Evolutionary conservation across 768 basidiomycete species (phyloP).

Genomic region (Psilocybe cubensis): DNA sequence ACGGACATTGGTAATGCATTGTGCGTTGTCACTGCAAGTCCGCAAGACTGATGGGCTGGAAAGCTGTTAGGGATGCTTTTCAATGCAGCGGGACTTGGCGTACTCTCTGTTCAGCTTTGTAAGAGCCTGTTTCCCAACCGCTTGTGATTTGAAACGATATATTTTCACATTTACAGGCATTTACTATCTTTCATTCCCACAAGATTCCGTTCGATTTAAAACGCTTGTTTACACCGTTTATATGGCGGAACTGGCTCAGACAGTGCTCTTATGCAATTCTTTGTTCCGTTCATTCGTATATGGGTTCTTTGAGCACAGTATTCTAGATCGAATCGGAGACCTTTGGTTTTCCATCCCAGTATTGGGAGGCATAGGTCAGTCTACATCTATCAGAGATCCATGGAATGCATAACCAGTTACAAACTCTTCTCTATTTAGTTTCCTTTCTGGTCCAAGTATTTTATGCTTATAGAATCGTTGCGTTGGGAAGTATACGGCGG

Average conservation of each 20-base stretch:
- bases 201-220: constrained; percentile 1
- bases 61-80: constrained; percentile 1
- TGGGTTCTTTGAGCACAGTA: background rate
- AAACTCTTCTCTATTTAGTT: background rate
- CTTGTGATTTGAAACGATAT: background rate
- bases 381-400: background rate
- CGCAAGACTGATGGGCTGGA: background rate
- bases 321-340: background rate
- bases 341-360: constrained; percentile 5
- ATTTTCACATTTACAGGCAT: background rate
- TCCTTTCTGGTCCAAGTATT: constrained; percentile 2
- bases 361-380: constrained; percentile 5
- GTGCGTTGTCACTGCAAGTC: background rate
- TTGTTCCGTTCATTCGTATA: background rate
- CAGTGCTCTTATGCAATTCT: background rate
- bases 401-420: background rate
- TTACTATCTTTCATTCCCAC: constrained; percentile 6
- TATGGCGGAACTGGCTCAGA: constrained; percentile 3
- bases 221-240: constrained; percentile 3
- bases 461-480: constrained; percentile 3
- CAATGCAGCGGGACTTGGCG: background rate
- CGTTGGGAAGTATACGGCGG: background rate
- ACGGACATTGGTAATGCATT: background rate
- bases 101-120: constrained; percentile 9
- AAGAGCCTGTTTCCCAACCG: background rate